Conservation (phyloP, 768 basidiomycete species). For the Russula emetica region DNA sequence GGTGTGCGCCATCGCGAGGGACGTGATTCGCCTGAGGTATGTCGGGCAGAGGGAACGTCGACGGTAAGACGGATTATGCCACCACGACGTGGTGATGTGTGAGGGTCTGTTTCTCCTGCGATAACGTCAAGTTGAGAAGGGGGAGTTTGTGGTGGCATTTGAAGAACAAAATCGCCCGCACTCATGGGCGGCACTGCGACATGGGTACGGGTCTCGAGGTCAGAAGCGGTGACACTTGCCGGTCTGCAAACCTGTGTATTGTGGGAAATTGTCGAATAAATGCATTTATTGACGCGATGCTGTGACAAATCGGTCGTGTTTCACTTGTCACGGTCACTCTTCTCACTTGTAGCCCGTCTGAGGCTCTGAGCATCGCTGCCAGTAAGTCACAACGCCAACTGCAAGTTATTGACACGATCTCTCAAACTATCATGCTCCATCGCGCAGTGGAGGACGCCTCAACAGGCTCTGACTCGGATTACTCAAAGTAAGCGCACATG, state of each 20-base stretch:
- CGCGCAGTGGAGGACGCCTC: slow-evolving; percentile 77
- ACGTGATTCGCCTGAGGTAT: slow-evolving; percentile 29
- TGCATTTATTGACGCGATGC: too few species aligned
- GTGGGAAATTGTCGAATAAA: too few species aligned
- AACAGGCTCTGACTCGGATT: slow-evolving; percentile 92
- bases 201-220: neutral
- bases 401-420: slow-evolving; percentile 3
- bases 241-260: too few species aligned
- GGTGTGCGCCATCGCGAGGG: slow-evolving; percentile 68
- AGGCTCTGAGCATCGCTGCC: neutral
- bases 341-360: neutral
- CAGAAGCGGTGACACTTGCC: too few species aligned
- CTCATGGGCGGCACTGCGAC: slow-evolving; percentile 21
- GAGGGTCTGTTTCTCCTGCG: slow-evolving; percentile 10
- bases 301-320: neutral
- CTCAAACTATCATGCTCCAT: slow-evolving; percentile 34
- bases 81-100: slow-evolving; percentile 20
- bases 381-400: slow-evolving; percentile 20
- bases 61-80: slow-evolving; percentile 52
- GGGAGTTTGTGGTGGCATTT: slow-evolving; percentile 34
- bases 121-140: slow-evolving; percentile 20
- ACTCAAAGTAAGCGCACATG: slow-evolving; percentile 70
- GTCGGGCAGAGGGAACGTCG: slow-evolving; percentile 44
- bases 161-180: slow-evolving; percentile 28
- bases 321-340: slow-evolving; percentile 8